Base-by-base conservation (phyloP, 2,329 filamentous ascomycete species). In the Trichoderma breve region DNA sequence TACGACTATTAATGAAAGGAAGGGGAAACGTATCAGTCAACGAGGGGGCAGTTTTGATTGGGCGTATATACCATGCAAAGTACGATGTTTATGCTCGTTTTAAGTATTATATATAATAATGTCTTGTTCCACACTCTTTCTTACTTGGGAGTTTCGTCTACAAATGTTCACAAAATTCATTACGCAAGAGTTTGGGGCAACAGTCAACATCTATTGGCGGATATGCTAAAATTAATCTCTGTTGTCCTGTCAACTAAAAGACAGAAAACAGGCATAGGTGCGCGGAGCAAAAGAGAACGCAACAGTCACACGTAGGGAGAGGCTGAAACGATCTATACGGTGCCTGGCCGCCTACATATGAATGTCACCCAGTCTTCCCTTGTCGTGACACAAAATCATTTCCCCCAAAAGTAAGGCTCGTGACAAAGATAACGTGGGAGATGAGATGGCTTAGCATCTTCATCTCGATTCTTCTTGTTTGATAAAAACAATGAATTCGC, bases 401-500 rank as follows among this genome's bases (percentile, higher is more conserved):
- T 26, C 43, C 55, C 66, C 36, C 34, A 12, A 60, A 30, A 39
- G 14, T 21, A 39, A 69, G 47, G 43, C 71, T 39, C 34, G 51
- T 39, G 62, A 68, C 61, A 55, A 67, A 47, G 70, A n/a, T n/a
- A 51, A 18, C 28, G n/a, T 12, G 36, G 36, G 55, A 53, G 26
- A 66, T 26, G 63, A 21, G 63, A 58, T 51, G 53, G 24, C 51
- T 53, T 30, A 51, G 62, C 62, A 65, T 61, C 63, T 57, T 43
- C 62, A 73, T 62, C 62, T 47, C 36, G 32, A 21, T 21, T 63
- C 51, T 26, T 67, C 55, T 21, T 61, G 53, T 55, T 67, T 57
- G 39, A 61, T 63, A 43, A 43, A 43, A 63, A 60, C 36, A 28
- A 69, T 57, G 60, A 57, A 62, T 32, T 65, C 74, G 62, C 69